phyloP scores from a whole-genome alignment of 441 rosid genomes.

The Corymbia calophylla region DNA sequence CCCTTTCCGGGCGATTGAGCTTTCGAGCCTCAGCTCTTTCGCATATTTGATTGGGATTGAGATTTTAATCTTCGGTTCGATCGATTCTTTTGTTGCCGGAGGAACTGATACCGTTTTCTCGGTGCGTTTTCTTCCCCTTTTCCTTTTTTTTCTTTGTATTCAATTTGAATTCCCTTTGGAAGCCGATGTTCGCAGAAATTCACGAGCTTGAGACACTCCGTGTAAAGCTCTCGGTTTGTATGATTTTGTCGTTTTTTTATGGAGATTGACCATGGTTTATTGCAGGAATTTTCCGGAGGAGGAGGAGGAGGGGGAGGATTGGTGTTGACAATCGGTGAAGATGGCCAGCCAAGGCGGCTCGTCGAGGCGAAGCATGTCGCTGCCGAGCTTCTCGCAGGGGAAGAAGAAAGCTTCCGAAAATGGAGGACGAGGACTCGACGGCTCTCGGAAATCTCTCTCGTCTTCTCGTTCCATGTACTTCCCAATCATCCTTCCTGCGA shows the following conservation, averaged over 20 bases:
- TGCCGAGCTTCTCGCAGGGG: slow-evolving; percentile 37
- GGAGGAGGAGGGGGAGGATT: background rate
- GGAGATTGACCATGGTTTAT: background rate
- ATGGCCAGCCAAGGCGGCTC: slow-evolving; percentile 80
- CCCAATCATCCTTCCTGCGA: background rate
- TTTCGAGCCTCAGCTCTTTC: background rate
- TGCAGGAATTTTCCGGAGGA: background rate
- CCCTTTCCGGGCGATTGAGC: background rate
- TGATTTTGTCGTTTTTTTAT: background rate
- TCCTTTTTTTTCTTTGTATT: background rate
- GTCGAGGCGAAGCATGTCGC: slow-evolving; percentile 55
- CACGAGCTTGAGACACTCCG: too few relatives aligned
- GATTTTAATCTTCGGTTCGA: background rate
- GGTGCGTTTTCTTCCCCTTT: background rate
- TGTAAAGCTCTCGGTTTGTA: background rate
- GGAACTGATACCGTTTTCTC: background rate
- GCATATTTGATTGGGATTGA: background rate
- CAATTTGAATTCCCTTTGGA: background rate
- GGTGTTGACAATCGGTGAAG: slow-evolving; percentile 8
- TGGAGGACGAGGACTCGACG: slow-evolving; percentile 30
- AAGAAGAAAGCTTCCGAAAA: slow-evolving; percentile 55
- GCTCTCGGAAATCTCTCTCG: slow-evolving; percentile 46
- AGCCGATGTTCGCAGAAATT: too few relatives aligned
- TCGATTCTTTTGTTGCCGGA: background rate
- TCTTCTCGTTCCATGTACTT: slow-evolving; percentile 60